Base-by-base conservation (phyloP, 2,329 filamentous ascomycete species). In the Fusarium sp. region DNA sequence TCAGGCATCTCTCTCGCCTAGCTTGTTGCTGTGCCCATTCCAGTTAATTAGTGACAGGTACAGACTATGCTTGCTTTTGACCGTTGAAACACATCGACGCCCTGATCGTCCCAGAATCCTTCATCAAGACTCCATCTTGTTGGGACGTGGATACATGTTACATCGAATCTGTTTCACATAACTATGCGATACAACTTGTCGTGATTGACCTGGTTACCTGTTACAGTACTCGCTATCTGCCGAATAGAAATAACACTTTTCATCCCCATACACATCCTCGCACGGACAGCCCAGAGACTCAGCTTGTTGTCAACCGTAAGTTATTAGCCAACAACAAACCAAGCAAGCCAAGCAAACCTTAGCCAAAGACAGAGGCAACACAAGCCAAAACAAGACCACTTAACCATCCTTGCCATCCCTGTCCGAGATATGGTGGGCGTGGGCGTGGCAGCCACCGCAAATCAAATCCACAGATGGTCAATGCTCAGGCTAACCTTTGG, bases 111-210 rank as follows among this genome's bases (percentile, higher is more conserved):
- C 50, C 54, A 42, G 55, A 55, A 54, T 63, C n/a, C 35, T 39
- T 63, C 58, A 50, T 57, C 48, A 27, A 36, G 47, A 50, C 67
- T 59, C 60, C 23, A 45, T 70, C 41, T 35, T 48, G 51, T 59
- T 71, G 68, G 61, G 64, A 71, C 68, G 64, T 58, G 54, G 68
- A 66, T 61, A 66, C 57, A 70, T 21, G 50, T 33, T 39, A 51
- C 27, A 56, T 41, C 49, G 25, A 29, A 23, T 46, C 37, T 18
- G 49, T 52, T 52, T 46, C 49, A 52, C 29, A 45, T 35, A 31
- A 25, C 25, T 25, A 52, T 52, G 27, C 37, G 18, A 43, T 31
- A 43, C 43, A 52, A 45, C 27, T 52, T 40, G 39, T 45, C 27
- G 49, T 46, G 33, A 52, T 46, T 45, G 39, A 45, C 13, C 29